Evolutionary conservation across 1,284 basidiomycete species (phyloP), one percentile per base, ranked within the genome.

Genomic region (Ustilago bromivora): DNA sequence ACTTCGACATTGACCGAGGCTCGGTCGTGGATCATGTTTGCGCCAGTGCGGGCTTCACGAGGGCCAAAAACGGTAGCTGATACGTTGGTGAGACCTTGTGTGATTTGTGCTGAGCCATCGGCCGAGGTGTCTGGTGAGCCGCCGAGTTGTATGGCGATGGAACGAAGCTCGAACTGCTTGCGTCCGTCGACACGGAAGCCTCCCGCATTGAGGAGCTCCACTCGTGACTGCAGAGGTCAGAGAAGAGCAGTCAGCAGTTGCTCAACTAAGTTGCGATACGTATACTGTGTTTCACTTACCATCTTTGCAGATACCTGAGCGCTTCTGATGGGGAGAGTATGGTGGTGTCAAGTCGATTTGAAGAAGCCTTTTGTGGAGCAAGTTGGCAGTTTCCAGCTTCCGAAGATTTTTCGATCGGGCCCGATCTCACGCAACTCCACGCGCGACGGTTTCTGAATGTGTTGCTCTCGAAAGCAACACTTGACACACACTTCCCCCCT

Each of bases 1-100:
- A 93, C 63, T 91, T 89, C 11, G 90, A 92, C 66, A 92, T 91
- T 4, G 90, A 92, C 66, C 91, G 89, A 88, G 90, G 89, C 86
- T 90, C 78, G 82, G 35, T 83, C 81, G 43, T 78, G 77, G 32
- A 75, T 63, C 13, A 71, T 53, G 12, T 71, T 74, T 63, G 65
- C 72, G 15, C 75, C 66, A 0, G 79, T 70, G 2, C 76, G 92
- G 1, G 94, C 92, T 87, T 98, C 96, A 70, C 94, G 89, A 0
- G 96, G 97, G 0, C 96, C 96, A 86, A 94, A 94, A 0, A 98
- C 93, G 56, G 92, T 92, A 10, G 93, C 93, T 17, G 91, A 89
- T 9, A 97, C 94, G 69, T 92, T 91, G 0, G 96, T 98, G 28
- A 98, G 89, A 2, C 97, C 96, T 86, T 98, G 96, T 3, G 91